These are phyloP conservation scores for Fusarium falciforme DNA, from an alignment of 2,329 filamentous ascomycete genomes.

Conservation along the genomic window DNA sequence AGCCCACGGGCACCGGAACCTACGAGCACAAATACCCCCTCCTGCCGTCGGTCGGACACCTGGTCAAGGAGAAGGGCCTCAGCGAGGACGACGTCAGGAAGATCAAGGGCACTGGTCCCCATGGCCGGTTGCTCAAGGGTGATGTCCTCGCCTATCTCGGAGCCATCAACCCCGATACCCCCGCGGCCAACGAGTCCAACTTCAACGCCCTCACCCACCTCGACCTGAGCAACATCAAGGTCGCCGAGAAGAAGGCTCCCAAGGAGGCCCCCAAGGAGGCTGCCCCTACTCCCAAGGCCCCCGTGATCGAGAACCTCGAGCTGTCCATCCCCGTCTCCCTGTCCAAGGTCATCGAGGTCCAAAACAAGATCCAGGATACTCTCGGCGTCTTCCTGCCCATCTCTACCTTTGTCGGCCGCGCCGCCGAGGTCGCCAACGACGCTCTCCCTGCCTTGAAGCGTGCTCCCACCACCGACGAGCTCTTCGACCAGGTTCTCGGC, in stretches of 20 bases:
- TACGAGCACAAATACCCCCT: constrained; percentile 78
- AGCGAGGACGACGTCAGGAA: constrained; percentile 79
- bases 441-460: constrained; percentile 77
- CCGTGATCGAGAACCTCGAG: constrained; percentile 62
- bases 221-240: constrained; percentile 95
- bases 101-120: constrained; percentile 89
- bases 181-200: constrained; percentile 75
- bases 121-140: constrained; percentile 91
- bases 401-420: constrained; percentile 87
- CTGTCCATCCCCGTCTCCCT: constrained; percentile 83
- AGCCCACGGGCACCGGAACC: constrained; percentile 58
- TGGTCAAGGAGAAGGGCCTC: constrained; percentile 83
- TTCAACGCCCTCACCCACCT: constrained; percentile 84
- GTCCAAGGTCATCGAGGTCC: constrained; percentile 80
- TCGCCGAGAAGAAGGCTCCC: constrained; percentile 66
- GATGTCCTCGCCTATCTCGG: constrained; percentile 94
- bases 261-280: constrained; percentile 51
- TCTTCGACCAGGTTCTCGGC: constrained; percentile 91
- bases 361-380: constrained; percentile 81
- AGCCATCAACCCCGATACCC: constrained; percentile 77
- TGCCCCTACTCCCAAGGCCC: constrained; percentile 53
- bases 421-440: constrained; percentile 88
- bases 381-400: constrained; percentile 86
- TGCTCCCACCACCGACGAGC: constrained; percentile 76
- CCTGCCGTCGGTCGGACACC: constrained; percentile 84